Conservation (phyloP, 1,284 basidiomycete species). For the Apiotrichum mycotoxinovorans region DNA sequence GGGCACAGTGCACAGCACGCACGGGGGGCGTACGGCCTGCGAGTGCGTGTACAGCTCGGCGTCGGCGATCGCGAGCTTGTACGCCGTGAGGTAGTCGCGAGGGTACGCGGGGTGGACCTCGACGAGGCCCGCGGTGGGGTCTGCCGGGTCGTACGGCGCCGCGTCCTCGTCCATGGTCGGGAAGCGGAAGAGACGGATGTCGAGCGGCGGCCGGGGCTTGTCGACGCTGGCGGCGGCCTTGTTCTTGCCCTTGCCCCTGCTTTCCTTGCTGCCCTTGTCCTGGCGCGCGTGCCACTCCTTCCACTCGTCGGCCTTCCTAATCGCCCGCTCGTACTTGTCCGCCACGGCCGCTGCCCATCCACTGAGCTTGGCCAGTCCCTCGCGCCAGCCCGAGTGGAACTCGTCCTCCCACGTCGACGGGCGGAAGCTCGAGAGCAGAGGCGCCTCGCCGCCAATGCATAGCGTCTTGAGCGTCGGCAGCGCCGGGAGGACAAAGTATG, state of each 20-base stretch:
- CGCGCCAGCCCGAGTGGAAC: conserved; percentile 48
- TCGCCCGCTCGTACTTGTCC: conserved; percentile 47
- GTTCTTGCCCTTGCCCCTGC: conserved; percentile 28
- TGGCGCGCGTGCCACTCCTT: conserved; percentile 12
- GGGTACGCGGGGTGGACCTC: conserved; percentile 20
- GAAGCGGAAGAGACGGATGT: conserved; percentile 45
- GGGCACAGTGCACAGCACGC: conserved; percentile 43
- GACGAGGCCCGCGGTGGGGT: conserved; percentile 39
- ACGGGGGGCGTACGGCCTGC: conserved; percentile 29
- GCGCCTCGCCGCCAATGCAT: conserved; percentile 48
- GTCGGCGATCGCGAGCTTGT: conserved; percentile 32
- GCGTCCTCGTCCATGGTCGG: conserved; percentile 30
- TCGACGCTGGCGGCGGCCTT: conserved; percentile 19
- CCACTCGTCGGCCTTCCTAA: conserved; percentile 45
- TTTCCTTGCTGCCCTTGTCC: background rate
- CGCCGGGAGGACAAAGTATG: conserved; percentile 48
- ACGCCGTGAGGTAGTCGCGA: conserved; percentile 32
- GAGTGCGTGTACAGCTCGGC: conserved; percentile 35
- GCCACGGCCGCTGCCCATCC: conserved; percentile 47
- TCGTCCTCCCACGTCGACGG: conserved; percentile 42
- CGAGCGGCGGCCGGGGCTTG: conserved; percentile 36
- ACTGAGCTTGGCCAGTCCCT: conserved; percentile 39
- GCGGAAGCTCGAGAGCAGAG: conserved; percentile 27
- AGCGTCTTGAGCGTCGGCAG: conserved; percentile 44
- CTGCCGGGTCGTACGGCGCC: conserved; percentile 16